A percentile compares a stretch with the other conserved stretches of the same genome.
phyloP scores from a whole-genome alignment of 73 alveolate species.

The Durusdinium trenchii region DNA sequence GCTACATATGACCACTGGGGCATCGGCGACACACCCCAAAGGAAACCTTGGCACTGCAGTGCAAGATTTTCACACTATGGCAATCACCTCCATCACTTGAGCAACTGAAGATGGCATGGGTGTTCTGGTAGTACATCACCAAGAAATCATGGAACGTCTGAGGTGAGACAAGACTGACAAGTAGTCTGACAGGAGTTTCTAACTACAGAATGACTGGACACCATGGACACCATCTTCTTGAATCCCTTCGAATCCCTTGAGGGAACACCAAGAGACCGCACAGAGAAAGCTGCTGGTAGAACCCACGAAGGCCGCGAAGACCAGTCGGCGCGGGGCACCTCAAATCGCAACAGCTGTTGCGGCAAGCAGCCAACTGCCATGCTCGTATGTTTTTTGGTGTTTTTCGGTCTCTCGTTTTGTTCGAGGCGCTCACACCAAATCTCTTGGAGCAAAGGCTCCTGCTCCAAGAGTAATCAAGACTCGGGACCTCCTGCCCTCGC shows the following conservation, averaged over 20 bases:
- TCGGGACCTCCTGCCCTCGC: too few species aligned
- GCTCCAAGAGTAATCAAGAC: not conserved
- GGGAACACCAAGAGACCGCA: constrained; percentile 35
- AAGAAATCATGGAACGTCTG: too few species aligned
- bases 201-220: too few species aligned
- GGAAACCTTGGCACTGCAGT: constrained; percentile 10
- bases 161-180: too few species aligned
- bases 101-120: too few species aligned
- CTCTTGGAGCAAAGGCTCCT: constrained; percentile 79
- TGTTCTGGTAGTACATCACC: too few species aligned
- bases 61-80: too few species aligned
- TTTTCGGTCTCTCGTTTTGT: not conserved
- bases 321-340: constrained; percentile 73
- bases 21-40: constrained; percentile 46
- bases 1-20: too few species aligned
- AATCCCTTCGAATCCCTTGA: too few species aligned
- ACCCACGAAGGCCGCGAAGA: constrained; percentile 73
- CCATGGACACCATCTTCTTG: too few species aligned
- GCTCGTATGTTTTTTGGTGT: not conserved
- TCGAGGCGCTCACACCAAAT: constrained; percentile 31
- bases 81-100: too few species aligned
- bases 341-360: not conserved
- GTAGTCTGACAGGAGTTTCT: too few species aligned
- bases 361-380: not conserved
- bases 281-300: not conserved